Evolutionary conservation across 2,329 filamentous ascomycete species (phyloP), one percentile per base, ranked within the genome.

Genomic region (Cordyceps tenuipes): DNA sequence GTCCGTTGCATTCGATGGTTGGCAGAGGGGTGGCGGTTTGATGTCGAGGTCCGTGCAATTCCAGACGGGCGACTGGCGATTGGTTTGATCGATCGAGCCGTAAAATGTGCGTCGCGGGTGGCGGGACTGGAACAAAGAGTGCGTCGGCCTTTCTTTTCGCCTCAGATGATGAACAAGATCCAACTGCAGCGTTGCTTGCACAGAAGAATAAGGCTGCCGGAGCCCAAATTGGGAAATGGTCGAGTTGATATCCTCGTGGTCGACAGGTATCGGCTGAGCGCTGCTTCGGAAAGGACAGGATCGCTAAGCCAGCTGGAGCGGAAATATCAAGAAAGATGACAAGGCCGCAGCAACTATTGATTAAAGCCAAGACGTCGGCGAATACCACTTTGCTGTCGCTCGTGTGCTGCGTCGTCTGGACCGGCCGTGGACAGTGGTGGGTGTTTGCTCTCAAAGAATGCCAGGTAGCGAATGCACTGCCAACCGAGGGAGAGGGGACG

Each of bases 291-390:
- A 60, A 60, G 21, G 49, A 54, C 49, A 31, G 41, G 57, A 60
- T 29, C 43, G 57, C 57, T 47, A 39, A 60, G 50, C 57, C 49
- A 55, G 57, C 57, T 54, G 19, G 50, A 60, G 57, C 49, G 57
- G 50, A 44, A 34, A 49, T 31, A 12, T 7, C 31, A 54, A 39
- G 41, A 17, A 48, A 50, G 29, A 36, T 21, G 55, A 36, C 19
- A 36, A 44, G 19, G 36, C 6, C n/a, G 44, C 23, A 41, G 39
- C 10, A 21, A 55, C 41, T 60, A 60, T 54, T 49, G 34, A 31
- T 7, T 46, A 46, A 55, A 55, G 57, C 57, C 57, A 55, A 53
- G 57, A 39, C 21, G 13, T 59, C 31, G 31, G 44, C 34, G 41
- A 57, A 44, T 46, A 57, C 19, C 21, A 49, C 31, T 29, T 43